These are phyloP conservation scores for Psilocybe cyanescens DNA, from an alignment of 768 basidiomycete species.

Conservation along the genomic window DNA sequence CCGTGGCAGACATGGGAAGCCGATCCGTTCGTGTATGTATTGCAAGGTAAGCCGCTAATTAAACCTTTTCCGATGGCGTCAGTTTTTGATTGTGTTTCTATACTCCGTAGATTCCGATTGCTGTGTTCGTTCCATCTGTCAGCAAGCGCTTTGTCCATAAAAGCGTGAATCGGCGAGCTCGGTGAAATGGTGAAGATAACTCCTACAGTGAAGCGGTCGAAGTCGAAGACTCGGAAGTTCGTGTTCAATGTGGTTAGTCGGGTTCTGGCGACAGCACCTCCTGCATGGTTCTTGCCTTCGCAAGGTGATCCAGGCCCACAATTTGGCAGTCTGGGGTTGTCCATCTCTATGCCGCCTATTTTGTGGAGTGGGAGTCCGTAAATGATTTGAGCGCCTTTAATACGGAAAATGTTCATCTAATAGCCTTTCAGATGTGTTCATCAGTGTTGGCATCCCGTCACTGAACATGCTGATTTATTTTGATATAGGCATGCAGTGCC, in stretches of 20 bases:
- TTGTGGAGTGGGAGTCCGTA: slow-evolving; percentile 5
- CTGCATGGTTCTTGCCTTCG: background rate
- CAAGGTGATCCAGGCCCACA: background rate
- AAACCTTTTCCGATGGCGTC: background rate
- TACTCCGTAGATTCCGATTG: background rate
- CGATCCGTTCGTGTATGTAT: background rate
- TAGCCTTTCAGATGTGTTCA: background rate
- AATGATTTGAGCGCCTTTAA: background rate
- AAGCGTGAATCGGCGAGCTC: background rate
- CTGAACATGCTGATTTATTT: background rate
- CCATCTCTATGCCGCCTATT: background rate
- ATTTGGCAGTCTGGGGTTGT: background rate
- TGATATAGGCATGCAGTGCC: background rate
- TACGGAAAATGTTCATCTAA: background rate
- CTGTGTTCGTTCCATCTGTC: background rate
- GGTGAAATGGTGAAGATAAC: background rate
- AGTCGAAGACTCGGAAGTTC: background rate
- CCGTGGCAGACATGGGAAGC: slow-evolving; percentile 7
- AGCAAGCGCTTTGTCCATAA: background rate
- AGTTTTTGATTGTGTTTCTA: background rate
- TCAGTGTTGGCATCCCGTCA: background rate
- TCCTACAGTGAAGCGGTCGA: background rate
- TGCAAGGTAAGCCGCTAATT: background rate
- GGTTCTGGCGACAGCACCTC: background rate
- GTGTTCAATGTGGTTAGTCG: background rate